A percentile compares a stretch with the other conserved stretches of the same genome.
Conservation (phyloP, 441 rosid species). For the Pelargonium exstipulatum region DNA sequence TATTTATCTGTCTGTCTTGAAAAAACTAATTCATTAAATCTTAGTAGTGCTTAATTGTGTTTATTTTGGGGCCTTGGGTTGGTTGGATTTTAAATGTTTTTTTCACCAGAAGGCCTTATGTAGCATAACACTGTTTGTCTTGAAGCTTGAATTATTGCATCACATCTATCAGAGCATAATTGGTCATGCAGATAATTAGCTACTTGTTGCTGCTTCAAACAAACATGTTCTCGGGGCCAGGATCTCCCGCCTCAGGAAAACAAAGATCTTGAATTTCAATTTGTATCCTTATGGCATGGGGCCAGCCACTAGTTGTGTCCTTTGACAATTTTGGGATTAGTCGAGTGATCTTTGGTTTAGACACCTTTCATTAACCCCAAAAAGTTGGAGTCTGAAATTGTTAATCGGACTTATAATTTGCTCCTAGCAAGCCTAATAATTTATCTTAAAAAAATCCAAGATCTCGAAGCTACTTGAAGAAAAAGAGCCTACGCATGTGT, state of each 20-base stretch:
- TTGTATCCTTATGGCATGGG: neutral
- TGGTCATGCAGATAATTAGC: neutral
- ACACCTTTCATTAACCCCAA: constrained; percentile 2
- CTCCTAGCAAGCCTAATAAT: neutral
- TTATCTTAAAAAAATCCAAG: constrained; percentile 6
- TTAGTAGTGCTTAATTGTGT: neutral
- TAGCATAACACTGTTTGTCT: neutral
- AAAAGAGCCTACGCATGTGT: neutral
- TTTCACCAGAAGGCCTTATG: neutral
- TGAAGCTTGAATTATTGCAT: neutral
- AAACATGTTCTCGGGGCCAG: neutral
- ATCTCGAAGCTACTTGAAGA: neutral
- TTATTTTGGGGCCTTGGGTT: neutral
- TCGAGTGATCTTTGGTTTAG: neutral
- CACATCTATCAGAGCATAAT: neutral
- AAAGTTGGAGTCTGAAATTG: neutral
- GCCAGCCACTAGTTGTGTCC: neutral
- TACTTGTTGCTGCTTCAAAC: constrained; percentile 6
- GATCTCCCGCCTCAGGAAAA: constrained; percentile 1
- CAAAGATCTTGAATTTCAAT: neutral
- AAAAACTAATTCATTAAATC: neutral
- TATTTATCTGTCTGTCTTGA: neutral
- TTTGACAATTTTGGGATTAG: neutral
- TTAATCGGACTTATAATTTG: neutral
- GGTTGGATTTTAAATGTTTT: neutral